phyloP scores from a whole-genome alignment of 352 stramenopile genomes.

The Globisporangium solare region DNA sequence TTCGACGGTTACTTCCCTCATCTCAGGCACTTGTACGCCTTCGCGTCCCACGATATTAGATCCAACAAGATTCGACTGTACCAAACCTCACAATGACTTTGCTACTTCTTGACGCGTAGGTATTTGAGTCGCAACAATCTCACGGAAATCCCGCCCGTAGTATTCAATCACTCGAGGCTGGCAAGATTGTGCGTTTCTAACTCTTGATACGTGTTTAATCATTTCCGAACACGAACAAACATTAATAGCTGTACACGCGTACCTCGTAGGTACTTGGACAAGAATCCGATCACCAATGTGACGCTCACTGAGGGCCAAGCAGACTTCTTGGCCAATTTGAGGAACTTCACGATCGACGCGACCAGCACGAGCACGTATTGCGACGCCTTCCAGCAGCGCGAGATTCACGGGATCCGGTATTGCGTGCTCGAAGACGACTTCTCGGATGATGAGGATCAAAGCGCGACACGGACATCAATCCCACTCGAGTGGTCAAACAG shows the following conservation, averaged over 20 bases:
- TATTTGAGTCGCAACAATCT: slow-evolving; percentile 23
- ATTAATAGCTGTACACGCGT: neutral
- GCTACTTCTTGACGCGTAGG: slow-evolving; percentile 5
- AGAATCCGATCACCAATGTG: slow-evolving; percentile 19
- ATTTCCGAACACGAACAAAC: neutral
- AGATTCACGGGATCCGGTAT: neutral
- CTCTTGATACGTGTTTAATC: too few species aligned
- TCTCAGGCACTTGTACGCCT: slow-evolving; percentile 19
- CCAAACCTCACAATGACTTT: neutral
- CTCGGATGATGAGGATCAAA: too few species aligned
- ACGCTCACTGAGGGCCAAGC: slow-evolving; percentile 17
- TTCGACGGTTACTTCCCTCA: slow-evolving; percentile 21
- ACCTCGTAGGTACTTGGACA: slow-evolving; percentile 6
- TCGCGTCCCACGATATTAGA: neutral
- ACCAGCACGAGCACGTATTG: neutral
- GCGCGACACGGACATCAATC: too few species aligned
- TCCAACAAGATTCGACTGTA: neutral
- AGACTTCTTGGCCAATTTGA: slow-evolving; percentile 17
- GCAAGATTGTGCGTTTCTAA: slow-evolving; percentile 13
- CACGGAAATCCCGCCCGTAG: slow-evolving; percentile 19
- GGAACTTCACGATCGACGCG: slow-evolving; percentile 6
- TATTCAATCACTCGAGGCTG: slow-evolving; percentile 22
- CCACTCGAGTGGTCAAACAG: neutral
- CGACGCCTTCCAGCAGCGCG: neutral
- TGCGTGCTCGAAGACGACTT: too few species aligned